A percentile compares a stretch with the other conserved stretches of the same genome.
These are phyloP conservation scores for Knufia petricola DNA, from an alignment of 2,329 filamentous ascomycete species.

Conservation along the genomic window DNA sequence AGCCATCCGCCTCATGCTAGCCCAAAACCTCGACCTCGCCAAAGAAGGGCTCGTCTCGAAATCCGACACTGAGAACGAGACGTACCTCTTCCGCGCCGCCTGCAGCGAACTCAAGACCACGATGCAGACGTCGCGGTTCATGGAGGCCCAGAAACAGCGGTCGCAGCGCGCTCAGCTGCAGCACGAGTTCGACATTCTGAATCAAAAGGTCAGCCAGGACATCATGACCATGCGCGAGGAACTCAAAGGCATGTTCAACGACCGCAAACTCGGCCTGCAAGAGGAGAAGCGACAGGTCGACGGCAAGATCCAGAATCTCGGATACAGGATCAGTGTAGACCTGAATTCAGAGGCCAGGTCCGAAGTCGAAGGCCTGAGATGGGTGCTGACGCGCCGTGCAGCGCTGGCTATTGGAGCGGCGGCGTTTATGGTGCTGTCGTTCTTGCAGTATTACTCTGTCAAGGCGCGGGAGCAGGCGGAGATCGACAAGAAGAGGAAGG, in stretches of 20 bases:
- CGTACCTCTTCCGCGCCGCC: conserved; percentile 86
- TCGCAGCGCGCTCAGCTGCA: conserved; percentile 77
- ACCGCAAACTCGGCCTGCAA: conserved; percentile 82
- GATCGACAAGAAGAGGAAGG: conserved; percentile 29
- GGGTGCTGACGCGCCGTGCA: conserved; percentile 64
- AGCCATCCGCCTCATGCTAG: conserved; percentile 67
- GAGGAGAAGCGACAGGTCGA: conserved; percentile 81
- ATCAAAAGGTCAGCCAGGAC: conserved; percentile 77
- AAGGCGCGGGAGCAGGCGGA: conserved; percentile 29
- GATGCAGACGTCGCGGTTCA: conserved; percentile 65
- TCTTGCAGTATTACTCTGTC: conserved; percentile 18
- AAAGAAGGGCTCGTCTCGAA: conserved; percentile 75
- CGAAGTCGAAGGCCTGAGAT: conserved; percentile 82
- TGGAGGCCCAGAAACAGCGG: conserved; percentile 69
- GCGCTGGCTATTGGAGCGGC: conserved; percentile 48
- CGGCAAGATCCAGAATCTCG: conserved; percentile 83
- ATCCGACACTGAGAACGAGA: conserved; percentile 87
- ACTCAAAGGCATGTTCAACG: conserved; percentile 91
- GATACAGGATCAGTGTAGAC: conserved; percentile 87
- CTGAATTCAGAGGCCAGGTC: conserved; percentile 85
- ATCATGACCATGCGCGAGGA: conserved; percentile 73
- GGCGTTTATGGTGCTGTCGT: conserved; percentile 32
- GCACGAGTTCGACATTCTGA: conserved; percentile 89
- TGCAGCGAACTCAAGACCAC: conserved; percentile 87
- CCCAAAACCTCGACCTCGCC: conserved; percentile 70